Percentiles rank a stretch among this genome's conserved stretches.
phyloP scores from a whole-genome alignment of 2,329 filamentous ascomycete species.

The Cercospora brassicicola region DNA sequence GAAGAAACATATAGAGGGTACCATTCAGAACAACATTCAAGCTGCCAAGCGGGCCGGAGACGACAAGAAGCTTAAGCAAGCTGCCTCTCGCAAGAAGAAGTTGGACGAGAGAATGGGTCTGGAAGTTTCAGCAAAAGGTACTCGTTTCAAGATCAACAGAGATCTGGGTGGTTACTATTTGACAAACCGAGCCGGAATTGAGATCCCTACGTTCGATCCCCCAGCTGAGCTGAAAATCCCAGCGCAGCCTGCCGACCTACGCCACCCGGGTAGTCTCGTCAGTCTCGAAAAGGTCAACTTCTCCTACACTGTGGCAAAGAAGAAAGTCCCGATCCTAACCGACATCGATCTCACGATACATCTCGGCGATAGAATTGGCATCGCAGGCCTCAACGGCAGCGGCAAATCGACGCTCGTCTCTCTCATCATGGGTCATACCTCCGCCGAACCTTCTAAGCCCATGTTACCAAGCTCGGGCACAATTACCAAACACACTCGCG shows the following conservation, averaged over 20 bases:
- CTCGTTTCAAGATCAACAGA: conserved; percentile 76
- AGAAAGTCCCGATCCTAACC: conserved; percentile 55
- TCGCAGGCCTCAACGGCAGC: conserved; percentile 76
- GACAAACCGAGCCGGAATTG: conserved; percentile 64
- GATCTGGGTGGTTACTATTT: conserved; percentile 63
- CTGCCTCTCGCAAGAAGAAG: conserved; percentile 80
- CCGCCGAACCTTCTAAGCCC: conserved; percentile 2
- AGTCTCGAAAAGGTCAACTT: conserved; percentile 70
- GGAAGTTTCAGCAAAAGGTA: conserved; percentile 69
- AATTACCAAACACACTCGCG: conserved; percentile 65
- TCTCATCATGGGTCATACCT: conserved; percentile 60
- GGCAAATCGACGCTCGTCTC: conserved; percentile 79
- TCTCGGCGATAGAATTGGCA: conserved; percentile 70
- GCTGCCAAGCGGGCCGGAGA: conserved; percentile 75
- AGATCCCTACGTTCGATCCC: conserved; percentile 62
- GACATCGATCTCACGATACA: conserved; percentile 68
- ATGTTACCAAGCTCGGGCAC: conserved; percentile 61
- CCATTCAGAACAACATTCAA: conserved; percentile 71
- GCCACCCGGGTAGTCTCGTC: conserved; percentile 65
- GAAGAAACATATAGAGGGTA: conserved; percentile 75
- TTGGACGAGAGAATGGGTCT: conserved; percentile 78
- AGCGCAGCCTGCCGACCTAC: conserved; percentile 41
- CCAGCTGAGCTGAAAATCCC: conserved; percentile 60
- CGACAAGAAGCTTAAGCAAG: conserved; percentile 82
- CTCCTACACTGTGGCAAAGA: conserved; percentile 53